Evolutionary conservation across 768 basidiomycete species (phyloP).

Genomic region (Boletus barrowsii): DNA sequence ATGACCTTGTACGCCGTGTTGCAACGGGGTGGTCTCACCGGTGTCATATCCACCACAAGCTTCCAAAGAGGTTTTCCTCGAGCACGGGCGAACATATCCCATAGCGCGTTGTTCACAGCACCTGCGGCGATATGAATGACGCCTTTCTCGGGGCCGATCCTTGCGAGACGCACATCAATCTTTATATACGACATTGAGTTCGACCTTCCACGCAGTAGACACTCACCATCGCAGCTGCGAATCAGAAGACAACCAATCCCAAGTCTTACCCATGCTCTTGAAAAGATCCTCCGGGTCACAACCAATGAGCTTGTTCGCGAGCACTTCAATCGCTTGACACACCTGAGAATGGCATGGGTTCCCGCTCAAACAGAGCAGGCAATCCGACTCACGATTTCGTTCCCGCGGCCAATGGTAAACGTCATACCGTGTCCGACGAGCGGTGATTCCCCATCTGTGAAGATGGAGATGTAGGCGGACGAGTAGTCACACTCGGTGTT

Average conservation of each 20-base stretch:
- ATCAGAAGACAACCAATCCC: conserved; percentile 84
- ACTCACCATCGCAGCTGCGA: conserved; percentile 84
- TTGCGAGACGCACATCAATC: conserved; percentile 24
- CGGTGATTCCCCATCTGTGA: conserved; percentile 58
- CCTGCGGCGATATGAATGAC: conserved; percentile 89
- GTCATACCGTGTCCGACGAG: conserved; percentile 92
- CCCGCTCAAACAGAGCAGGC: neutral
- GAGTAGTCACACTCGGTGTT: conserved; percentile 97
- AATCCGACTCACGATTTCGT: conserved; percentile 68
- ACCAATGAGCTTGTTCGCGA: conserved; percentile 80
- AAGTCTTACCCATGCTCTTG: conserved; percentile 85
- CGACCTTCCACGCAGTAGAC: neutral
- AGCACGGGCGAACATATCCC: conserved; percentile 88
- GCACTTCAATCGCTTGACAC: conserved; percentile 73
- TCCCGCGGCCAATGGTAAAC: conserved; percentile 92
- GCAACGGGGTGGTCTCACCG: conserved; percentile 38
- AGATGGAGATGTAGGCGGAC: conserved; percentile 82
- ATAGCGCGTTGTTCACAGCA: conserved; percentile 88
- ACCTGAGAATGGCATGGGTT: conserved; percentile 45
- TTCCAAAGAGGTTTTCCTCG: conserved; percentile 91
- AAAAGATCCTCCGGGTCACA: conserved; percentile 82
- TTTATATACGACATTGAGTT: neutral
- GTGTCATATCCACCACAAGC: conserved; percentile 86
- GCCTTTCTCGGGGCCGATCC: conserved; percentile 94
- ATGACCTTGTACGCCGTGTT: neutral